phyloP scores from a whole-genome alignment of 2,329 filamentous ascomycete genomes.

The Alternaria sp. region DNA sequence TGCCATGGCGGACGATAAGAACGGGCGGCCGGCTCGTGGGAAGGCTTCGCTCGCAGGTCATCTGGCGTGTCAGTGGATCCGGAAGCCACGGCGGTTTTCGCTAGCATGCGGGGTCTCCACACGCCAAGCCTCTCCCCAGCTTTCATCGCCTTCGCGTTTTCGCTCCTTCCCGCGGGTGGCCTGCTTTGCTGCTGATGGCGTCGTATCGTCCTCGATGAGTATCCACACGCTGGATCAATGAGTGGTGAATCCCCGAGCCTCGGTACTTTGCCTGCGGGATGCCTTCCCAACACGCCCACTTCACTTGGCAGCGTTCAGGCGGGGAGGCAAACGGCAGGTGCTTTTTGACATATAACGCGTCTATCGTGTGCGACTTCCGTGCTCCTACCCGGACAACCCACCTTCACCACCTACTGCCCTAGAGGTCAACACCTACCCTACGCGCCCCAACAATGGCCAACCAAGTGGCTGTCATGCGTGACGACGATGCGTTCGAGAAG shows the following conservation, averaged over 20 bases:
- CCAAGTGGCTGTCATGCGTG: constrained; percentile 22
- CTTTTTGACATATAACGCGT: constrained; percentile 6
- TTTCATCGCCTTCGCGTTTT: constrained; percentile 18
- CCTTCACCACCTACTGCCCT: constrained; percentile 5
- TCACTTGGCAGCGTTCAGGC: constrained; percentile 13
- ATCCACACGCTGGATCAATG: constrained; percentile 6
- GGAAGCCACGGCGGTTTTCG: constrained; percentile 10
- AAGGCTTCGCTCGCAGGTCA: constrained; percentile 8
- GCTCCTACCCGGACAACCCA: background rate
- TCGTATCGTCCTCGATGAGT: background rate
- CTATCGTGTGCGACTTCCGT: constrained; percentile 3
- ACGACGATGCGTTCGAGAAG: constrained; percentile 34
- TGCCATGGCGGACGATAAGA: constrained; percentile 15
- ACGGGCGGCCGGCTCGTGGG: background rate
- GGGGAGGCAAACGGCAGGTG: background rate
- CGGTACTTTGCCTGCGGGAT: constrained; percentile 27
- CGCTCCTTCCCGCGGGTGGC: constrained; percentile 10
- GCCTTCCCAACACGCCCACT: background rate
- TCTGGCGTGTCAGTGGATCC: constrained; percentile 24
- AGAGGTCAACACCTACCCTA: background rate
- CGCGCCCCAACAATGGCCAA: constrained; percentile 5
- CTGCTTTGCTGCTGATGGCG: background rate
- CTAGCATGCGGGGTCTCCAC: constrained; percentile 38
- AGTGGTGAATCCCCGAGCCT: constrained; percentile 23
- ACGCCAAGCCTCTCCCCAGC: constrained; percentile 33